phyloP scores from a whole-genome alignment of 371 early-diverging fungal genomes.

The Rhizopus stolonifer region DNA sequence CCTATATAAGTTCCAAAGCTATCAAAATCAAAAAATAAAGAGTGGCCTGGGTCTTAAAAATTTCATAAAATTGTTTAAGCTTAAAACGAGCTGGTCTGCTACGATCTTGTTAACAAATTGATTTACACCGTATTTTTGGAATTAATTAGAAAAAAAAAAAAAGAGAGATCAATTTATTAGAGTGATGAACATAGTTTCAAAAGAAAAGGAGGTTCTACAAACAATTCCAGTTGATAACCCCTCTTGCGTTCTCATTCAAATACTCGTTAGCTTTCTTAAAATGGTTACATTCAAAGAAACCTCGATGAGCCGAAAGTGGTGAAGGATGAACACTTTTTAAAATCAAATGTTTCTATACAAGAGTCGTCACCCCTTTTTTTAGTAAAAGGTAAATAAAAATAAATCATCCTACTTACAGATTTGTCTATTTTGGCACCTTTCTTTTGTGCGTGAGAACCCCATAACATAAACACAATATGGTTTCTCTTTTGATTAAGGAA shows the following conservation, averaged over 20 bases:
- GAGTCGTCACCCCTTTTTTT: not conserved
- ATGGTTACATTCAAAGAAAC: slow-evolving; percentile 89
- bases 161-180: no score
- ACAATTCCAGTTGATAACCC: slow-evolving; percentile 78
- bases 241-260: slow-evolving; percentile 59
- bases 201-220: no score
- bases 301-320: slow-evolving; percentile 88
- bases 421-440: slow-evolving; percentile 63
- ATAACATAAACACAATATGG: not conserved
- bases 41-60: no score
- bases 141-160: no score
- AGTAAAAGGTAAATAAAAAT: not conserved
- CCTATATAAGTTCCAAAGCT: no score
- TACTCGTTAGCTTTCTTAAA: slow-evolving; percentile 95
- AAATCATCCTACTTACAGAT: no score
- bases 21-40: no score
- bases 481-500: not conserved
- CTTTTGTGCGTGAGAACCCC: slow-evolving; percentile 92
- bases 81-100: no score
- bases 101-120: no score
- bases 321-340: slow-evolving; percentile 93
- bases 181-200: no score
- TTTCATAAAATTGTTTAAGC: no score
- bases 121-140: no score
- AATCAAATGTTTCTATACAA: slow-evolving; percentile 75